Evolutionary conservation across 148 eudicot genomes (phyloP), one percentile per base, ranked within the genome.

Genomic region (Spergularia marina): DNA sequence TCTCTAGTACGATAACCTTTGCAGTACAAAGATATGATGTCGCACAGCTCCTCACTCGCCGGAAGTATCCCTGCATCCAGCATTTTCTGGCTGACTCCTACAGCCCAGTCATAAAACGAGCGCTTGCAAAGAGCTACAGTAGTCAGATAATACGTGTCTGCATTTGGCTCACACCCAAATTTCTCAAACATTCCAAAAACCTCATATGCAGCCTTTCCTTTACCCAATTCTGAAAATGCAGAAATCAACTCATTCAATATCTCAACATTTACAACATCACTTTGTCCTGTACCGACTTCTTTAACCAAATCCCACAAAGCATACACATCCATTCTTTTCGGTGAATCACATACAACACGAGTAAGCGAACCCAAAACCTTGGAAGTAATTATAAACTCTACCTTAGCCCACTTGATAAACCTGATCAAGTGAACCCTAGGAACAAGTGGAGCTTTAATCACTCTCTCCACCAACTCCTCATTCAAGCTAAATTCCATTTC

Each of bases 261-360:
- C 25, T 82, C 82, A 0, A 86, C 76, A 41, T 71, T 84, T 76
- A 95, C 25, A 60, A 82, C 71, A n/a, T 88, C 79, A 34, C 68
- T 82, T 62, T 84, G 83, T 77, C 79, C 85, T 72, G 77, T 87
- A 53, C 89, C 97, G 12, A 90, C 57, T 76, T 86, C 94, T 77
- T 87, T 85, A 10, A 85, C 72, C 81, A 95, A 74, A 83, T 92
- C 91, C 98, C 96, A 92, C 80, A 92, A 80, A 21, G 86, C 91
- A 73, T 87, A 92, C 0, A 77, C 85, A 76, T 77, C 78, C 25
- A 77, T 86, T 81, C 73, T 81, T 54, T 74, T 84, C 21, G 77
- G 74, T 41, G 72, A 80, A 55, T 47, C 55, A 68, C 86, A 77
- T 66, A 89, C 62, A 7, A 72, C 87, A 57, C 54, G 34, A 70